Percentiles rank a stretch among this genome's conserved stretches.
Conservation (phyloP, 202 grass and related monocot genomes). For the Zoysia matrella region DNA sequence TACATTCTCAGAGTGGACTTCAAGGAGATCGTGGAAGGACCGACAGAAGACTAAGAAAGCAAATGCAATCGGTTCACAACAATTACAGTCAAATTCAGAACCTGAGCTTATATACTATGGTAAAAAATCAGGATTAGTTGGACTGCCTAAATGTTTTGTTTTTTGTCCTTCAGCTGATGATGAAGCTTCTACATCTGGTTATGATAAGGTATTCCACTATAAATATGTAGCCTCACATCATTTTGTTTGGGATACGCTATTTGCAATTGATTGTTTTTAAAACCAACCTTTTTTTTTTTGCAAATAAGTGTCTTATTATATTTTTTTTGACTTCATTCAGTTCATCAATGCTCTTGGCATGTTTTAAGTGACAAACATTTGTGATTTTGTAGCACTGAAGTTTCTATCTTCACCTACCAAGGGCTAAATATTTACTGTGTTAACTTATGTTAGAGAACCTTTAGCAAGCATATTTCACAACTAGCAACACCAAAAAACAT, state of each 20-base stretch:
- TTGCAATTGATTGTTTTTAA: background rate
- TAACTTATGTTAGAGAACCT: background rate
- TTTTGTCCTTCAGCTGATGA: constrained; percentile 43
- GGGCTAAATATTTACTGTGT: constrained; percentile 9
- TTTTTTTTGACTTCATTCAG: constrained; percentile 2
- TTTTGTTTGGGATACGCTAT: background rate
- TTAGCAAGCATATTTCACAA: background rate
- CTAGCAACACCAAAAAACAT: background rate
- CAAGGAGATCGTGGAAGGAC: constrained; percentile 84
- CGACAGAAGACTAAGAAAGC: constrained; percentile 62
- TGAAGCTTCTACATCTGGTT: constrained; percentile 74
- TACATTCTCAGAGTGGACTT: constrained; percentile 72
- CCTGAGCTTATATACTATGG: constrained; percentile 98
- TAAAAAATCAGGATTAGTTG: constrained; percentile 87
- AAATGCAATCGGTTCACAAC: constrained; percentile 50
- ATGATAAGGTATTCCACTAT: constrained; percentile 74
- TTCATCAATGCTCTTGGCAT: background rate
- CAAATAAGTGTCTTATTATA: background rate
- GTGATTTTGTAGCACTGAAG: background rate
- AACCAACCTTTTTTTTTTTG: background rate
- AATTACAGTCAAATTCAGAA: constrained; percentile 52
- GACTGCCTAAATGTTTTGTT: constrained; percentile 62
- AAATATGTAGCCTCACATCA: background rate
- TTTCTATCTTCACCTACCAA: background rate
- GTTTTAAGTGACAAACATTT: constrained; percentile 3